Percentiles rank a stretch among this genome's conserved stretches.
Conservation (phyloP, 768 basidiomycete genomes). For the Infundibulicybe gibba region DNA sequence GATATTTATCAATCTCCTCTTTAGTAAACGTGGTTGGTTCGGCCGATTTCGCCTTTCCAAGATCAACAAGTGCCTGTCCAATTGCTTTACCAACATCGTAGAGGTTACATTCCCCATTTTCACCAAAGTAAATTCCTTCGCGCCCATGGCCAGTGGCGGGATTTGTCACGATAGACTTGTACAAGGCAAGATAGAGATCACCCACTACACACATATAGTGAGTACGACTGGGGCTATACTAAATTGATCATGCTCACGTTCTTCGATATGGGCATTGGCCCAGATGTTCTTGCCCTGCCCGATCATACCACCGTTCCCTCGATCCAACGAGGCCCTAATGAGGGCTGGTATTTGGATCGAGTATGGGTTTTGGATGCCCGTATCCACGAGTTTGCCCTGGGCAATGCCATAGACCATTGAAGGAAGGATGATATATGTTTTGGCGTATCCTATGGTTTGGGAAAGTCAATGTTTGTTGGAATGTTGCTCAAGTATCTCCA, state of each 20-base stretch:
- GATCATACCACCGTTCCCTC: conserved; percentile 50
- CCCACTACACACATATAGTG: conserved; percentile 29
- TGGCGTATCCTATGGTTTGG: conserved; percentile 38
- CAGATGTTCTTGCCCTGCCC: conserved; percentile 58
- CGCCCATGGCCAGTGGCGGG: conserved; percentile 36
- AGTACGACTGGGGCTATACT: background rate
- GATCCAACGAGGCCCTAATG: conserved; percentile 38
- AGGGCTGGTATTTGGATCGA: conserved; percentile 51
- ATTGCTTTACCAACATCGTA: conserved; percentile 39
- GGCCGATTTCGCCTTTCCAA: conserved; percentile 30
- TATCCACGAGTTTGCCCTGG: conserved; percentile 39
- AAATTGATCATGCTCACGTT: conserved; percentile 34
- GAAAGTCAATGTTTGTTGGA: background rate
- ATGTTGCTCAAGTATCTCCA: background rate
- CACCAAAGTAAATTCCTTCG: conserved; percentile 53
- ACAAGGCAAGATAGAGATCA: conserved; percentile 23
- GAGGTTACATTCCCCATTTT: conserved; percentile 42
- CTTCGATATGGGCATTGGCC: conserved; percentile 53
- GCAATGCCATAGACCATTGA: conserved; percentile 61
- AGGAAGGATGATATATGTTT: conserved; percentile 47
- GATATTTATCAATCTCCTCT: conserved; percentile 41
- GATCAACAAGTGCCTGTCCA: conserved; percentile 30
- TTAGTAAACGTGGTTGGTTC: conserved; percentile 44
- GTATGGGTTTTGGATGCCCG: conserved; percentile 47
- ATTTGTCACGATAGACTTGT: conserved; percentile 29